A percentile compares a stretch with the other conserved stretches of the same genome.
Evolutionary conservation across 208 protist genomes (phyloP).

Genomic region (Leishmania guyanensis): DNA sequence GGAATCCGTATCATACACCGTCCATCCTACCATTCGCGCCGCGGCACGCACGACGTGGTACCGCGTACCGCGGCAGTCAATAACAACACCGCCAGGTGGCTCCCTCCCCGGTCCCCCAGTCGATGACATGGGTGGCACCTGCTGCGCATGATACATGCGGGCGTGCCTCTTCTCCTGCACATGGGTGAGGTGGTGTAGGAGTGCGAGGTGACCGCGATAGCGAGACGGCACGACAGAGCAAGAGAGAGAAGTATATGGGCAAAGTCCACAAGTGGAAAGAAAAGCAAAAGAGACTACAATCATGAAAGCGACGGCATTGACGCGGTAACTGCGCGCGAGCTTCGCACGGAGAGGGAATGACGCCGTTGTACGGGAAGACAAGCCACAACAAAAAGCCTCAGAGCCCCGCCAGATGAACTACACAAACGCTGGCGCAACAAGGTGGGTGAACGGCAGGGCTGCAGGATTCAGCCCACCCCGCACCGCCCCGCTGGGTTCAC

Average conservation of each 20-base stretch:
- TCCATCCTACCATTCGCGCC: conserved; percentile 61
- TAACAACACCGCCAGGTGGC: conserved; percentile 30
- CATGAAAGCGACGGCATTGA: neutral
- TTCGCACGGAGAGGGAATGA: neutral
- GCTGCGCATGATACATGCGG: neutral
- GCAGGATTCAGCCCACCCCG: neutral
- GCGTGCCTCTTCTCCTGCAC: neutral
- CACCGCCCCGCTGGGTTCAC: neutral
- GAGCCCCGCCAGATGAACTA: neutral
- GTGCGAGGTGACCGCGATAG: neutral
- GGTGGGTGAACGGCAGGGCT: neutral
- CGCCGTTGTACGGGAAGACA: neutral
- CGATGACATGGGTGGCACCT: neutral
- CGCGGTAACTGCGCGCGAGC: neutral
- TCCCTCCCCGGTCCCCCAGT: neutral
- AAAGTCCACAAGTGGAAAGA: neutral
- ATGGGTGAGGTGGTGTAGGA: neutral
- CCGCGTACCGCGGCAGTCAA: conserved; percentile 62
- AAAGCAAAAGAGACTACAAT: neutral
- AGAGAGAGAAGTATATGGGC: neutral
- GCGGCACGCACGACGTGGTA: conserved; percentile 87
- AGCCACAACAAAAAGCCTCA: neutral
- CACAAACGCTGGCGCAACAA: neutral
- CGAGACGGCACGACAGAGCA: neutral
- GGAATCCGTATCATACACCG: conserved; percentile 50